Evolutionary conservation across 257 asterid species (phyloP).

Genomic region (Penstemon barbatus): DNA sequence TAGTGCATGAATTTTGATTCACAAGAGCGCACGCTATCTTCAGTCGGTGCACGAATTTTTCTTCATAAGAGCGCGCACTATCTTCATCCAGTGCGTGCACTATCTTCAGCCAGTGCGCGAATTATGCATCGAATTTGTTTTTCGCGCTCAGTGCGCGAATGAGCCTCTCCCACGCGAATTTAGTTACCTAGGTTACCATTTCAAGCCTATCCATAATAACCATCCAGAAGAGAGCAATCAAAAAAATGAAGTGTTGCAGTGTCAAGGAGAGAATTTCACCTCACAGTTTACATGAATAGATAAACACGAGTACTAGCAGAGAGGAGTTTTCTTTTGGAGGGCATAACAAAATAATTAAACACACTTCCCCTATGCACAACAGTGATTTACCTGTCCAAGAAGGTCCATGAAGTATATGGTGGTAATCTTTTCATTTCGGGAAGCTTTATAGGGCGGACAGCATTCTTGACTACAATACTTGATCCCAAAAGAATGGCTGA

Average conservation of each 20-base stretch:
- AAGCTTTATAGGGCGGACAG: slow-evolving; percentile 80
- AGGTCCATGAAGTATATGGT: slow-evolving; percentile 83
- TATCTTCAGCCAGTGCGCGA: too few relatives aligned
- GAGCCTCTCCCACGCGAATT: too few relatives aligned
- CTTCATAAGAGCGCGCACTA: too few relatives aligned
- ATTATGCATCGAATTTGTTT: too few relatives aligned
- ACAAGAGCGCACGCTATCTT: too few relatives aligned
- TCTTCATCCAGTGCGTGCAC: too few relatives aligned
- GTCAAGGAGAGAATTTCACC: neutral
- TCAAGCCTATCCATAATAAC: neutral
- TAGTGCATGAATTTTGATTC: too few relatives aligned
- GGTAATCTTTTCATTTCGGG: slow-evolving; percentile 69
- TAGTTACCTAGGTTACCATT: slow-evolving; percentile 1
- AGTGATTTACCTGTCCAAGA: slow-evolving; percentile 75
- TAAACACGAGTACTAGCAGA: slow-evolving; percentile 2
- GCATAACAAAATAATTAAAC: slow-evolving; percentile 13
- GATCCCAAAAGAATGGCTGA: slow-evolving; percentile 86
- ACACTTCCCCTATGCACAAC: slow-evolving; percentile 18
- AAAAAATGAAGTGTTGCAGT: slow-evolving; percentile 11
- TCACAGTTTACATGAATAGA: neutral
- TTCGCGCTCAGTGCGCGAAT: too few relatives aligned
- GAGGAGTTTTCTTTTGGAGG: slow-evolving; percentile 1
- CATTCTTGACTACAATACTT: slow-evolving; percentile 85
- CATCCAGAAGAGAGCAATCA: slow-evolving; percentile 3
- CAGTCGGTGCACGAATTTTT: too few relatives aligned